Percentiles rank a stretch among this genome's conserved stretches.
These are phyloP conservation scores for Ceratocystis lukuohia DNA, from an alignment of 2,329 filamentous ascomycete species.

Conservation along the genomic window DNA sequence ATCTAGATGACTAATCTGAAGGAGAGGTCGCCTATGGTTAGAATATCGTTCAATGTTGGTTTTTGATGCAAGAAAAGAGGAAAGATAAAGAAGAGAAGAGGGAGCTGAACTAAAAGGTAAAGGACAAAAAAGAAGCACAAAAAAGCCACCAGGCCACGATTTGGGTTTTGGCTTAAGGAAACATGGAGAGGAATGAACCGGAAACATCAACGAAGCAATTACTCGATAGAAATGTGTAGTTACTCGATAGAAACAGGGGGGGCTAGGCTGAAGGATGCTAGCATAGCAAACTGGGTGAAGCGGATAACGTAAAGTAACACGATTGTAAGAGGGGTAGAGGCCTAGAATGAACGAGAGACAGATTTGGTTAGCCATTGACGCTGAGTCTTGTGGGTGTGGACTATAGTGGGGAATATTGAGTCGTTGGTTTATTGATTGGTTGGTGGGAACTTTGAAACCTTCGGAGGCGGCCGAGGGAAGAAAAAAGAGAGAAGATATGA, in stretches of 20 bases:
- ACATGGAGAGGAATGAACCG: neutral
- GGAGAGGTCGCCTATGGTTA: neutral
- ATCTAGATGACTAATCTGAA: neutral
- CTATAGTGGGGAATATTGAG: neutral
- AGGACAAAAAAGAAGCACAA: neutral
- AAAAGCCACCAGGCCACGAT: neutral
- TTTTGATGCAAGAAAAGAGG: neutral
- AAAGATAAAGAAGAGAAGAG: neutral
- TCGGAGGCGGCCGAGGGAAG: conserved; percentile 16
- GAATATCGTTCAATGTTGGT: neutral
- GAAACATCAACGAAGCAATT: neutral
- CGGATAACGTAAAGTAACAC: too few species aligned
- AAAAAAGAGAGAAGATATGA: neutral
- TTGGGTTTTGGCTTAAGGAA: neutral
- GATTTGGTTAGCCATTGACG: neutral
- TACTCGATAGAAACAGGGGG: neutral
- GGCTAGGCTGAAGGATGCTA: neutral
- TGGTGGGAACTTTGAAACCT: neutral
- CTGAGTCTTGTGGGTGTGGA: neutral
- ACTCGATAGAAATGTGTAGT: conserved; percentile 15
- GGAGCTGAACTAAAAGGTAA: neutral
- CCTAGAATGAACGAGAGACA: neutral
- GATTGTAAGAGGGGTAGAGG: neutral
- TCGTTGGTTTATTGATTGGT: neutral
- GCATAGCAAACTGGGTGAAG: too few species aligned